A percentile compares a stretch with the other conserved stretches of the same genome.
Evolutionary conservation across 1,139 yeast species (phyloP).

Genomic region (Arxiozyma slooffiae): DNA sequence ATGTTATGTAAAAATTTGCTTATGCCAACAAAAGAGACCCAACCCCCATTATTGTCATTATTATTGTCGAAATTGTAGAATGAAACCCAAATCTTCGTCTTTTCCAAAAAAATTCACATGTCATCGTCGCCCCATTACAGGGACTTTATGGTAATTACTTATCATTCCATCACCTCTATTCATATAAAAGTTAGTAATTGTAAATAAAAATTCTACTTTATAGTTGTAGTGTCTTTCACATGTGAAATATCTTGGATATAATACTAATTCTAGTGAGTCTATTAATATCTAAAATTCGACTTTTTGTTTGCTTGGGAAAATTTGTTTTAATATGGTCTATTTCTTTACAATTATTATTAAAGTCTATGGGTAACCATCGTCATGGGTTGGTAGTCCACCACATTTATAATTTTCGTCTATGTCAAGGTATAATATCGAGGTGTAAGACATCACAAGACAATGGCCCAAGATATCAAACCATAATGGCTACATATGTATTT

Average conservation of each 20-base stretch:
- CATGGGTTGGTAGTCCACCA: slow-evolving; percentile 3
- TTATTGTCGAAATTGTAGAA: neutral
- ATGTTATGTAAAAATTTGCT: slow-evolving; percentile 11
- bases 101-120: slow-evolving; percentile 11
- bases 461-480: slow-evolving; percentile 31
- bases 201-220: slow-evolving; percentile 31
- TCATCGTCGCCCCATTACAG: slow-evolving; percentile 26
- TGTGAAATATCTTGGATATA: slow-evolving; percentile 31
- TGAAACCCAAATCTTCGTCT: slow-evolving; percentile 8
- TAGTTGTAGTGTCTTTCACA: slow-evolving; percentile 32
- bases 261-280: slow-evolving; percentile 27
- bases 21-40: slow-evolving; percentile 13
- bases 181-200: slow-evolving; percentile 32
- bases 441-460: slow-evolving; percentile 33
- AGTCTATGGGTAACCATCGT: slow-evolving; percentile 24
- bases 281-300: slow-evolving; percentile 2
- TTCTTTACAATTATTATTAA: slow-evolving; percentile 23
- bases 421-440: slow-evolving; percentile 30
- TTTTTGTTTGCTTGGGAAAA: slow-evolving; percentile 13
- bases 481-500: slow-evolving; percentile 29
- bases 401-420: slow-evolving; percentile 13
- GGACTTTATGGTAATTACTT: slow-evolving; percentile 25
- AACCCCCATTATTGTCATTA: neutral
- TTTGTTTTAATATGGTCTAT: slow-evolving; percentile 20
- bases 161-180: slow-evolving; percentile 34